A percentile compares a stretch with the other conserved stretches of the same genome.
Conservation (phyloP, 352 stramenopile genomes). For the Halophytophthora polymorphica region DNA sequence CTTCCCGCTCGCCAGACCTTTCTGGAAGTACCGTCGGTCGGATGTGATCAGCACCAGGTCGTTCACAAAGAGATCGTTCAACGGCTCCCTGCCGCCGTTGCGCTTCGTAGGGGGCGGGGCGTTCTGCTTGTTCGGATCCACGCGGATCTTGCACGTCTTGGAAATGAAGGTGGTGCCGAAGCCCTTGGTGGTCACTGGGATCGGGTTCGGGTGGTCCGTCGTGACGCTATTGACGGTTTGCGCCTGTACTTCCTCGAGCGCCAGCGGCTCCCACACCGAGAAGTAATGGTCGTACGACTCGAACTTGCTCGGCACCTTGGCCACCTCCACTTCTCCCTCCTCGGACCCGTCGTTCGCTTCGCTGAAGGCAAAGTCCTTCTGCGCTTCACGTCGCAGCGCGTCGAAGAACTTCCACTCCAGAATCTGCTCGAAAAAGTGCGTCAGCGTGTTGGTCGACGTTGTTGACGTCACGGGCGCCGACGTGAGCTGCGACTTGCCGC, state of each 20-base stretch:
- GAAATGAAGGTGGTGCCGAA: conserved; percentile 58
- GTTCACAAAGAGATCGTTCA: conserved; percentile 65
- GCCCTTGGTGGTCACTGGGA: conserved; percentile 42
- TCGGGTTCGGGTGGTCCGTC: conserved; percentile 51
- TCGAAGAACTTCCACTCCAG: conserved; percentile 80
- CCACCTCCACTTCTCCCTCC: conserved; percentile 68
- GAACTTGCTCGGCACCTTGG: conserved; percentile 82
- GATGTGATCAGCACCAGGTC: conserved; percentile 76
- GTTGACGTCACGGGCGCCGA: conserved; percentile 15
- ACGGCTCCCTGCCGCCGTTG: conserved; percentile 22
- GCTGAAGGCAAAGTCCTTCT: conserved; percentile 48
- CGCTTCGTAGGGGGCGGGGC: conserved; percentile 13
- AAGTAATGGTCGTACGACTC: conserved; percentile 87
- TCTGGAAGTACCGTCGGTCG: conserved; percentile 50
- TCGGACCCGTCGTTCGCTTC: conserved; percentile 68
- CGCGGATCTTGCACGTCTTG: conserved; percentile 64
- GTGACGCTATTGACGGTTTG: conserved; percentile 78
- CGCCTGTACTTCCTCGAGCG: conserved; percentile 85
- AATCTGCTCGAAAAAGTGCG: conserved; percentile 84
- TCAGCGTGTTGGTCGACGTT: conserved; percentile 53
- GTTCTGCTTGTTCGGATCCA: conserved; percentile 53
- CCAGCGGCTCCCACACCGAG: conserved; percentile 84
- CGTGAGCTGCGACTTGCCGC: not conserved
- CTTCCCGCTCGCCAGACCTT: conserved; percentile 23
- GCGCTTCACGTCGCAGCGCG: conserved; percentile 45